Conservation (phyloP, 192 early-diverging fungal genomes). For the Rhizophagus sp. region DNA sequence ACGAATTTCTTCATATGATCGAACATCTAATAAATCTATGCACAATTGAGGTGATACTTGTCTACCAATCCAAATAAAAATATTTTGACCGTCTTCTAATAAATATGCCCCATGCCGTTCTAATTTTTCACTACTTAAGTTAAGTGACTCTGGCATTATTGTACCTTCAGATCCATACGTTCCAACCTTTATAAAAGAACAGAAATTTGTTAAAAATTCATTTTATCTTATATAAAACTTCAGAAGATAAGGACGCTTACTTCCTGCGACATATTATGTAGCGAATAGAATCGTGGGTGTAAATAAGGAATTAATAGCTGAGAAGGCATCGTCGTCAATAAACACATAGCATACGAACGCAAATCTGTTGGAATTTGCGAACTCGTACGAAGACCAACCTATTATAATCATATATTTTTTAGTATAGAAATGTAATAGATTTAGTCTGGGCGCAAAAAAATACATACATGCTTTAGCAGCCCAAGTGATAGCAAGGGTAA, state of each 20-base stretch:
- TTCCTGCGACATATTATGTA: slow-evolving; percentile 75
- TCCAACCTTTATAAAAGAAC: slow-evolving; percentile 39
- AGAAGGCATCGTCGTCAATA: slow-evolving; percentile 78
- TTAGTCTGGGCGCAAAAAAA: background rate
- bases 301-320: slow-evolving; percentile 74
- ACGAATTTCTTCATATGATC: slow-evolving; percentile 74
- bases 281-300: slow-evolving; percentile 78
- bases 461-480: slow-evolving; percentile 81
- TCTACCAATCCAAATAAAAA: slow-evolving; percentile 89
- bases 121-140: slow-evolving; percentile 82
- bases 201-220: background rate
- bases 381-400: slow-evolving; percentile 60
- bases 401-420: background rate
- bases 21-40: slow-evolving; percentile 73
- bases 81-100: slow-evolving; percentile 78
- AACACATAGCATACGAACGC: slow-evolving; percentile 77
- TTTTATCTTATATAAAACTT: background rate
- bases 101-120: slow-evolving; percentile 86
- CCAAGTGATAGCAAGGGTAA: slow-evolving; percentile 82
- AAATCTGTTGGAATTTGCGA: slow-evolving; percentile 76
- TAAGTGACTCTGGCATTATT: slow-evolving; percentile 75
- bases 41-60: slow-evolving; percentile 75
- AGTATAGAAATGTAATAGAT: background rate
- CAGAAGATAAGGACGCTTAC: slow-evolving; percentile 37
- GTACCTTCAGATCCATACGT: slow-evolving; percentile 60